These are phyloP conservation scores for Nakazawaea populi DNA, from an alignment of 805 yeast genomes.

Conservation along the genomic window DNA sequence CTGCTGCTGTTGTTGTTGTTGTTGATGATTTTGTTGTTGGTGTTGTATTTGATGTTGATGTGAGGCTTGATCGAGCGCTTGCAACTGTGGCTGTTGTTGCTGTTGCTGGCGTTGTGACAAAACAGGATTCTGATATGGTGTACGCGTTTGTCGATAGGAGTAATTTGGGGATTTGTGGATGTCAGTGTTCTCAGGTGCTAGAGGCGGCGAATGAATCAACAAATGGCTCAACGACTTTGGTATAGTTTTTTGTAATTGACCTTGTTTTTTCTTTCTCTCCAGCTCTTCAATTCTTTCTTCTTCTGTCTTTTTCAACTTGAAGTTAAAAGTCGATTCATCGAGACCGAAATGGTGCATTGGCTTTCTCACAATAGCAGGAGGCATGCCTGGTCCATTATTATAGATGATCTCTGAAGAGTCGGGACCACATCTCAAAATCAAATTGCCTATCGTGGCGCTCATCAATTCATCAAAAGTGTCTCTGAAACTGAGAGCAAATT, in stretches of 20 bases:
- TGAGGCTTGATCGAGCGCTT: neutral
- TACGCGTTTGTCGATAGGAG: neutral
- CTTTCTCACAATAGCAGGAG: conserved; percentile 51
- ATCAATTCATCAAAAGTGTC: conserved; percentile 64
- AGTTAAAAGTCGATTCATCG: conserved; percentile 16
- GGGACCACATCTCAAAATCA: conserved; percentile 59
- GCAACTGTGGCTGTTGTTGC: conserved; percentile 14
- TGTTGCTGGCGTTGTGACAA: neutral
- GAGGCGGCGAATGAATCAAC: conserved; percentile 33
- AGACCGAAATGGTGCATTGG: conserved; percentile 31
- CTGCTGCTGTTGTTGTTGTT: conserved; percentile 12
- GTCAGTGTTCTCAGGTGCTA: conserved; percentile 25
- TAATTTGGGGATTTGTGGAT: neutral
- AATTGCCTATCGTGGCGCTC: conserved; percentile 58
- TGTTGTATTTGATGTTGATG: neutral
- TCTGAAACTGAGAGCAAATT: conserved; percentile 54
- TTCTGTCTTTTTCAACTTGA: conserved; percentile 25
- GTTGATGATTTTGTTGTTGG: neutral
- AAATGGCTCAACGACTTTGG: conserved; percentile 51
- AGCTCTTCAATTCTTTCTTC: conserved; percentile 38
- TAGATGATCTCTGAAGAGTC: conserved; percentile 53
- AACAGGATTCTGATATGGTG: neutral
- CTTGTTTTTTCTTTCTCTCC: conserved; percentile 41
- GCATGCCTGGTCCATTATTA: conserved; percentile 43
- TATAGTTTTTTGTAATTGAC: conserved; percentile 45